A percentile compares a stretch with the other conserved stretches of the same genome.
These are phyloP conservation scores for Parachlorella kessleri DNA, from an alignment of 139 green algal genomes.

Conservation along the genomic window DNA sequence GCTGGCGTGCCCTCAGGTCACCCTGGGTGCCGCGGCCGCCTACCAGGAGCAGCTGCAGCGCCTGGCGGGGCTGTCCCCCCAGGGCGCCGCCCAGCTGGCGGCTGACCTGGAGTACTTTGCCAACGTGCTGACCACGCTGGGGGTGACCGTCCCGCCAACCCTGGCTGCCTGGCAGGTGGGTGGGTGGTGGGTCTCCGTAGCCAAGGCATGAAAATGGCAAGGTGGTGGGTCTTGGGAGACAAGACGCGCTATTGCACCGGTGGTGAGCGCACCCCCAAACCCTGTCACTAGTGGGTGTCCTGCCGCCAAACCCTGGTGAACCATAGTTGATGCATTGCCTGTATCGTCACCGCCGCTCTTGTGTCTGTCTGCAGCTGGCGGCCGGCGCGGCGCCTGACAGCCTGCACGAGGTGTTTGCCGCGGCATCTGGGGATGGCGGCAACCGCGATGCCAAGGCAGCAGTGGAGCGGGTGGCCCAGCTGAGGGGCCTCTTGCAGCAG, in stretches of 20 bases:
- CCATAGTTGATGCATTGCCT: no score
- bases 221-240: no score
- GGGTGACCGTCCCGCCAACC: constrained; percentile 59
- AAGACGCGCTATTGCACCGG: no score
- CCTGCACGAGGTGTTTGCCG: constrained; percentile 18
- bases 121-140: constrained; percentile 90
- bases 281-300: no score
- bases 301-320: no score
- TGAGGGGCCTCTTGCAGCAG: constrained; percentile 26
- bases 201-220: no score
- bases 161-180: constrained; percentile 78
- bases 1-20: constrained; percentile 3
- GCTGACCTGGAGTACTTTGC: constrained; percentile 95
- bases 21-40: constrained; percentile 21
- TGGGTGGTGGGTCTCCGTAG: no score
- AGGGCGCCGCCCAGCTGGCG: constrained; percentile 80
- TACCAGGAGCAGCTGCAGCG: constrained; percentile 53
- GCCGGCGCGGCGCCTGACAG: constrained; percentile 15
- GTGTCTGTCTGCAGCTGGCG: no score
- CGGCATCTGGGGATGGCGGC: constrained; percentile 31
- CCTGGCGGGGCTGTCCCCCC: constrained; percentile 47
- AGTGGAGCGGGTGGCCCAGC: constrained; percentile 37
- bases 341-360: no score
- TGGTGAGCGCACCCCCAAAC: no score
- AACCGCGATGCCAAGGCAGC: constrained; percentile 13